Conservation (phyloP, 768 basidiomycete genomes). For the Candolleomyces efflorescens region DNA sequence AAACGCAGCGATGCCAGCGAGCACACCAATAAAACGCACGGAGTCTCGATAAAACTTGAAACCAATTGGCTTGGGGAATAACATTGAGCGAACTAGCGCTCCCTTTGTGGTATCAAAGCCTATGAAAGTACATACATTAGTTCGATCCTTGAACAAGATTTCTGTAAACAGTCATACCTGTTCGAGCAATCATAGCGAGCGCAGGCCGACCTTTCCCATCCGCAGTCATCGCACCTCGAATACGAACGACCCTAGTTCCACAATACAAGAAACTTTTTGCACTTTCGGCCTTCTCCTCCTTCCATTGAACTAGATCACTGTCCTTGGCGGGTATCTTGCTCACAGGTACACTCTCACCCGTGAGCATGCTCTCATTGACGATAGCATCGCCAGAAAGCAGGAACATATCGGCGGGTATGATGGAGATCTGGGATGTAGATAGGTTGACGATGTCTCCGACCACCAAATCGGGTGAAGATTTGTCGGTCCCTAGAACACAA, state of each 20-base stretch:
- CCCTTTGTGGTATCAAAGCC: conserved; percentile 98
- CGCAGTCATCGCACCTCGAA: conserved; percentile 57
- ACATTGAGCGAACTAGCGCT: conserved; percentile 91
- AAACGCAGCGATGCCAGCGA: conserved; percentile 85
- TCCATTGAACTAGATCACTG: conserved; percentile 70
- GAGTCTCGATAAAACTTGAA: conserved; percentile 99
- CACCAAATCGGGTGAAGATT: conserved; percentile 76
- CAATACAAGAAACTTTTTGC: conserved; percentile 84
- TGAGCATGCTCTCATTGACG: conserved; percentile 98
- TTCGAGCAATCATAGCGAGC: conserved; percentile 79
- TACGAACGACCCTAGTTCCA: conserved; percentile 87
- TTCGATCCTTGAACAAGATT: neutral
- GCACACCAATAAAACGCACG: conserved; percentile 84
- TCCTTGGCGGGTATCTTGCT: conserved; percentile 85
- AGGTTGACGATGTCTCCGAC: conserved; percentile 92
- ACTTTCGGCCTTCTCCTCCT: conserved; percentile 62
- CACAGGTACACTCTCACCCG: conserved; percentile 97
- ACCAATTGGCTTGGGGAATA: conserved; percentile 97
- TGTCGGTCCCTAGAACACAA: conserved; percentile 51
- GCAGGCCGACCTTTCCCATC: conserved; percentile 59
- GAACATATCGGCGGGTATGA: conserved; percentile 88
- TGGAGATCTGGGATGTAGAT: conserved; percentile 64
- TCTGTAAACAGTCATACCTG: conserved; percentile 45
- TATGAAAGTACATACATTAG: conserved; percentile 15
- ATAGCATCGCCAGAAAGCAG: conserved; percentile 95